Base-by-base conservation (phyloP, 208 protist genomes). In the Trypanosoma mega region DNA sequence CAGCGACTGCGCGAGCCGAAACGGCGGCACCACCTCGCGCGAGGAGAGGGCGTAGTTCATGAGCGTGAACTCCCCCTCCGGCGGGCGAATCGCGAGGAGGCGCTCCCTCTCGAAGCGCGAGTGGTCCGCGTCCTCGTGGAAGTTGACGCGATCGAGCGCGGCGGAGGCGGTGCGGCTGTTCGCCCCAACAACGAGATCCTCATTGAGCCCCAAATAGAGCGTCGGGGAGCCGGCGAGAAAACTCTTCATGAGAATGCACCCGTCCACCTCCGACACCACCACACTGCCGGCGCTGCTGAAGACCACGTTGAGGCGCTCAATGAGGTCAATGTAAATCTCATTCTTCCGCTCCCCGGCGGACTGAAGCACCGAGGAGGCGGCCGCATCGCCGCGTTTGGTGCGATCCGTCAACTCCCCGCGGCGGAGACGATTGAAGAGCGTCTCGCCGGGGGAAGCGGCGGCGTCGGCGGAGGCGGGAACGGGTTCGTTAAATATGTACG, bases 321-420 rank as follows among this genome's bases (percentile, higher is more conserved):
- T 52, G 23, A 97, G 37, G 39, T 97, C 93, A 3, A 98, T 79
- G 60, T 84, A 97, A 24, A 97, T 78, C 58, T 97, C 92, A 60
- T 97, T 97, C 45, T 71, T 86, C 33, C 66, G 64, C 49, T 74
- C 65, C 31, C 12, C 21, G 14, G 45, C 48, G n/a, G 58, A 56
- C 21, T 73, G 23, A 31, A 87, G 52, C 53, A 92, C 66, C n/a
- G 85, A 84, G 3, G 62, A 63, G 6, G 27, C 55, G 8, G 82
- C 47, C n/a, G 67, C 74, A 18, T 75, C 63, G 30, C 71, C 49
- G 18, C 64, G 64, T 44, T 76, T 71, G 5, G 63, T 73, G 33
- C 62, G 45, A 5, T 82, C 70, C 16, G 55, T 55, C 0, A 82
- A 74, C 27, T 78, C 68, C 12, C 62, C 72, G 1, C 66, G 34